Base-by-base conservation (phyloP, 495 filamentous ascomycete species). In the Daldinia grandis region DNA sequence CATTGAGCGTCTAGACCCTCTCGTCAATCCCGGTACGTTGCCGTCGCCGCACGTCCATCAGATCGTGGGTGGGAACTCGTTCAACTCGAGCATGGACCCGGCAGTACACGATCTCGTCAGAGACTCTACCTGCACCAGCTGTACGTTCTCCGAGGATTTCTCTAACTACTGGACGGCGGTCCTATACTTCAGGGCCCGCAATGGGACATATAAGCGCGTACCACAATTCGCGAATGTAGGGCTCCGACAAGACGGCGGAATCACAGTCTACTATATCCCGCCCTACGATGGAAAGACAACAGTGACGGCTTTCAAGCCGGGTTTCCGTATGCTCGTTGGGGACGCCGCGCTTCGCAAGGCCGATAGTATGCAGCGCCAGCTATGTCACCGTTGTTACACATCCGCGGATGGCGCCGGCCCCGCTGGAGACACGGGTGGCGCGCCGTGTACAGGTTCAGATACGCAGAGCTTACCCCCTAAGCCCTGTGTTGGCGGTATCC, bases 131-230 rank as follows among this genome's bases (percentile, higher is more conserved):
- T 80, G 78, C 68, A 81, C 79, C 4, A 47, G 42, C 3, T 80
- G 78, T 61, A 78, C 75, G 12, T 80, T 78, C 57, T 69, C 74
- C 17, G 78, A 80, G 31, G 78, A 80, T 64, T 79, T 80, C 30
- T 80, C 78, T 17, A 83, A 83, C 75, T 83, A 83, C 70, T 83
- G 81, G 80, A 81, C 81, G 28, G 80, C 81, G 15, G 74, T 78
- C 17, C 64, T 81, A 53, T 81, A 77, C 65, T 81, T 81, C 72
- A 60, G 60, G 12, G 78, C 78, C 1, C 69, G 74, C 7, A 81
- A 81, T 47, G 78, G 78, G 4, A 79, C 79, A 4, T 79, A 77
- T 58, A 76, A 73, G 59, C 78, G 79, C 1, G 79, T 81, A 14
- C 78, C 78, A 0, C 79, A 81, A 37, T 76, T 74, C 44, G 61